Conservation (phyloP, 2,329 filamentous ascomycete genomes). For the Gyromitra esculenta region DNA sequence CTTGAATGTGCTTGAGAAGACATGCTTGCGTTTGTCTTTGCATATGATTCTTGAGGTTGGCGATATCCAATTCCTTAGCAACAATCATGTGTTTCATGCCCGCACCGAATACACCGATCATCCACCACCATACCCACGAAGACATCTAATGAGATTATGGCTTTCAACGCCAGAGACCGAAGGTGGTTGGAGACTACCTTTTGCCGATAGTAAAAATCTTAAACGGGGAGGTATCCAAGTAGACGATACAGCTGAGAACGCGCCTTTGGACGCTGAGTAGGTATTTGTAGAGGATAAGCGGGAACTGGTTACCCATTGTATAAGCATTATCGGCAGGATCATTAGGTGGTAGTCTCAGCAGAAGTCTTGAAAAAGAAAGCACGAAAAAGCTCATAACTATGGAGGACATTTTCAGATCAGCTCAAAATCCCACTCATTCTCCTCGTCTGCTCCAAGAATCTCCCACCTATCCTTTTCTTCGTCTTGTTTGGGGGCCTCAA, state of each 20-base stretch:
- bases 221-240: conserved; percentile 92
- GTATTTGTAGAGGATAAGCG: neutral
- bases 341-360: neutral
- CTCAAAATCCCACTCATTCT: neutral
- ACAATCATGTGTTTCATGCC: conserved; percentile 82
- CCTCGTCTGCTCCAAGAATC: neutral
- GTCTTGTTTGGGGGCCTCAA: neutral
- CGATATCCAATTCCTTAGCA: conserved; percentile 87
- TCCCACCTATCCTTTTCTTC: neutral
- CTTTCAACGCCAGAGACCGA: conserved; percentile 81
- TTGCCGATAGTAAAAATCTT: conserved; percentile 81
- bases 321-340: neutral
- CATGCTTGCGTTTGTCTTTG: conserved; percentile 75
- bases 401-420: neutral
- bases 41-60: conserved; percentile 89
- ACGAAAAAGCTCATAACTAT: neutral
- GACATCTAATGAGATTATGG: conserved; percentile 87
- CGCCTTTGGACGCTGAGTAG: conserved; percentile 80
- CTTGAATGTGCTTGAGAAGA: conserved; percentile 75
- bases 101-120: conserved; percentile 81
- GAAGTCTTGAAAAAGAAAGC: neutral
- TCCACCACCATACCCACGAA: conserved; percentile 73
- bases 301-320: neutral
- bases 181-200: conserved; percentile 85
- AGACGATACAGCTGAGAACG: conserved; percentile 78